Evolutionary conservation across 306 rosid species (phyloP).

Genomic region (Bauhinia variegata): DNA sequence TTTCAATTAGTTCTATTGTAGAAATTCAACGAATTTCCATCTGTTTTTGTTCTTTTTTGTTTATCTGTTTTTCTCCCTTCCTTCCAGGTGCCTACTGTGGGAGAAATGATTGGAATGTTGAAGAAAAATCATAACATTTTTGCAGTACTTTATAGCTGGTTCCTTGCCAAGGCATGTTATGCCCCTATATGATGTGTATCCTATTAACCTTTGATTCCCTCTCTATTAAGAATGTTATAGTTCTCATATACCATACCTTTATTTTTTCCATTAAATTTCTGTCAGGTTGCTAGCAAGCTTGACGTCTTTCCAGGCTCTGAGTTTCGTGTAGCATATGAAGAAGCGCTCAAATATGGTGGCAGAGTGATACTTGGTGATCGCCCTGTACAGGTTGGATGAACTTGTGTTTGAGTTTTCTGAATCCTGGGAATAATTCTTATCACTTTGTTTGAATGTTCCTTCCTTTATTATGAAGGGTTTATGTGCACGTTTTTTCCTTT

Average conservation of each 20-base stretch:
- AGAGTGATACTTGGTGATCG: constrained; percentile 96
- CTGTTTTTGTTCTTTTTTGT: constrained; percentile 32
- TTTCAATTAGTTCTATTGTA: background rate
- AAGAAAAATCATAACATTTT: constrained; percentile 82
- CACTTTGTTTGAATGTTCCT: background rate
- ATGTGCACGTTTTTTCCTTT: too few relatives aligned
- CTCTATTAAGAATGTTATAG: constrained; percentile 26
- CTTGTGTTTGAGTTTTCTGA: constrained; percentile 18
- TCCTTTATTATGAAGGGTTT: too few relatives aligned
- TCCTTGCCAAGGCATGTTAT: constrained; percentile 86
- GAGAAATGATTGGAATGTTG: constrained; percentile 81
- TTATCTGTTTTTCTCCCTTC: constrained; percentile 28
- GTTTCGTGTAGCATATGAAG: constrained; percentile 94
- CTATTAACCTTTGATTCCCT: constrained; percentile 14
- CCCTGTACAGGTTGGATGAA: constrained; percentile 79
- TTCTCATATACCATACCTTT: constrained; percentile 14
- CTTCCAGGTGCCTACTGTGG: constrained; percentile 75
- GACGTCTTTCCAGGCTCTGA: constrained; percentile 94
- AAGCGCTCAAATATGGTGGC: constrained; percentile 92
- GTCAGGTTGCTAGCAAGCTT: constrained; percentile 81
- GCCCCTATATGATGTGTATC: constrained; percentile 6
- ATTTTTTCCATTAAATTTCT: constrained; percentile 26
- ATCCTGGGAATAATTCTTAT: background rate
- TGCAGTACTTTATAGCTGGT: constrained; percentile 88
- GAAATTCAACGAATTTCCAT: constrained; percentile 16